Conservation (phyloP, 164 flowering plant species). For the grape (Vitis vinifera) region ASM3070453v1 NC_081806.1:4688001-4688500, state of each 20-base stretch:
- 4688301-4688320: constrained; percentile 50
- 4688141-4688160: not conserved
- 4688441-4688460: constrained; percentile 60
- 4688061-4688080: not conserved
- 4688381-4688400: constrained; percentile 51
- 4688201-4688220: constrained; percentile 61
- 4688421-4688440: constrained; percentile 56
- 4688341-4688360: constrained; percentile 76
- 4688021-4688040: too few species aligned
- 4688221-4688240: constrained; percentile 67
- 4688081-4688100: not conserved
- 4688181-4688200: not conserved
- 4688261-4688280: constrained; percentile 60
- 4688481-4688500: constrained; percentile 51
- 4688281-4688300: constrained; percentile 69
- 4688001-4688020: too few species aligned
- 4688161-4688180: not conserved
- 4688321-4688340: constrained; percentile 59
- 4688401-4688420: constrained; percentile 76
- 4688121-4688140: not conserved
- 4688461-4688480: constrained; percentile 72
- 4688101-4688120: not conserved
- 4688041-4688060: too few species aligned
- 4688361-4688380: constrained; percentile 49
- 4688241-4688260: constrained; percentile 67